Conservation (phyloP, 306 rosid species). For the Trifolium dubium region DNA sequence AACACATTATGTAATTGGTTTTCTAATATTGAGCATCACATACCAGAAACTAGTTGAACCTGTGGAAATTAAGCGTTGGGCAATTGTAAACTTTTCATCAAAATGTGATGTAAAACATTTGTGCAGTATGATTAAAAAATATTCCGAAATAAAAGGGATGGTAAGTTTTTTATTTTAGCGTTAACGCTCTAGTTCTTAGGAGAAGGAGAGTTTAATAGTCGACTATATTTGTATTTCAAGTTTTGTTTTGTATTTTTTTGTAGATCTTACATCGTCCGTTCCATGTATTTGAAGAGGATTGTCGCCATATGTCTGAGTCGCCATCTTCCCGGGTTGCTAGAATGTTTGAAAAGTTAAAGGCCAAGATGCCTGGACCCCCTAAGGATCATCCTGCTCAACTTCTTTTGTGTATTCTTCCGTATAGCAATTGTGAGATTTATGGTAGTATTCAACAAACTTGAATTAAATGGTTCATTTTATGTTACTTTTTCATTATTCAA, state of each 20-base stretch:
- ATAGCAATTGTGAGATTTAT: conserved; percentile 55
- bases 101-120: conserved; percentile 10
- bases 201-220: too few species aligned
- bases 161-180: conserved; percentile 27
- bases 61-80: conserved; percentile 47
- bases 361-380: conserved; percentile 5
- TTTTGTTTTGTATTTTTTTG: not conserved
- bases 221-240: not conserved
- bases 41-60: conserved; percentile 47
- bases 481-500: not conserved
- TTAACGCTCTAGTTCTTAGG: too few species aligned
- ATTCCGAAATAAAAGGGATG: conserved; percentile 46
- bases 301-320: not conserved
- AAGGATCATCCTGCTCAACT: not conserved
- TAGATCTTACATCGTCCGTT: conserved; percentile 35
- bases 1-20: not conserved
- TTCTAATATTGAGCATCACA: conserved; percentile 13
- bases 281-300: conserved; percentile 36
- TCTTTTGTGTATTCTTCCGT: conserved; percentile 58
- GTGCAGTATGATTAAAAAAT: not conserved
- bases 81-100: conserved; percentile 55
- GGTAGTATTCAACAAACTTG: conserved; percentile 36
- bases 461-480: not conserved
- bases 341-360: conserved; percentile 23
- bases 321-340: conserved; percentile 42